phyloP scores from a whole-genome alignment of 495 filamentous ascomycete genomes.

The Extremus antarcticus region DNA sequence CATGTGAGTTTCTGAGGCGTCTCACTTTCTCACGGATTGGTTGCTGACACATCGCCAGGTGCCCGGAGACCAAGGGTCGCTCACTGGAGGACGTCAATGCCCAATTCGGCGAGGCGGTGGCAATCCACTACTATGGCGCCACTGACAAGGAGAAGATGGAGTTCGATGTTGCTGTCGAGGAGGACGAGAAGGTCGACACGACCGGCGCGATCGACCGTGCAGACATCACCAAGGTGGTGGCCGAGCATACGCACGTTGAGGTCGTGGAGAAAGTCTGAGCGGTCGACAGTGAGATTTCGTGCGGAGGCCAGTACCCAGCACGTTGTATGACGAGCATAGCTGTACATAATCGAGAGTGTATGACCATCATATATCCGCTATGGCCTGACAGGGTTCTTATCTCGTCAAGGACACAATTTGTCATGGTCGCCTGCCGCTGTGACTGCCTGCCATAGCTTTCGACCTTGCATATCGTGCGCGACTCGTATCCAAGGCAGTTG shows the following conservation, averaged over 20 bases:
- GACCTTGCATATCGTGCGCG: not conserved
- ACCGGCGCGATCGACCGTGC: not conserved
- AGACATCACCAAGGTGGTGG: not conserved
- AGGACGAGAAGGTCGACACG: conserved; percentile 5
- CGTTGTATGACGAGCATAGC: no score
- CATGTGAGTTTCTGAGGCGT: conserved; percentile 16
- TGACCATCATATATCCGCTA: no score
- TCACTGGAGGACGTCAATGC: conserved; percentile 20
- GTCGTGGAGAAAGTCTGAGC: not conserved
- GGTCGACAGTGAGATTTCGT: not conserved
- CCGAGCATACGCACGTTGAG: not conserved
- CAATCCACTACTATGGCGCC: conserved; percentile 19
- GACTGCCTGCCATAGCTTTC: not conserved
- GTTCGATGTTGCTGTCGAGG: conserved; percentile 12
- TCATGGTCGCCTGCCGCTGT: no score
- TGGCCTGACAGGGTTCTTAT: no score
- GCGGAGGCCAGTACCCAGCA: no score
- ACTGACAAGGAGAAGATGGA: conserved; percentile 18
- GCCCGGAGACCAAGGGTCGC: not conserved
- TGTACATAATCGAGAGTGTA: no score
- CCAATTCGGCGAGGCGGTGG: conserved; percentile 21
- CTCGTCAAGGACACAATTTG: no score
- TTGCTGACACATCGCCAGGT: not conserved
- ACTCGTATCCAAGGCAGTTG: not conserved
- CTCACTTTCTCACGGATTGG: not conserved